Evolutionary conservation across 148 eudicot genomes (phyloP), one percentile per base, ranked within the genome.

Genomic region (Cornus suecica): DNA sequence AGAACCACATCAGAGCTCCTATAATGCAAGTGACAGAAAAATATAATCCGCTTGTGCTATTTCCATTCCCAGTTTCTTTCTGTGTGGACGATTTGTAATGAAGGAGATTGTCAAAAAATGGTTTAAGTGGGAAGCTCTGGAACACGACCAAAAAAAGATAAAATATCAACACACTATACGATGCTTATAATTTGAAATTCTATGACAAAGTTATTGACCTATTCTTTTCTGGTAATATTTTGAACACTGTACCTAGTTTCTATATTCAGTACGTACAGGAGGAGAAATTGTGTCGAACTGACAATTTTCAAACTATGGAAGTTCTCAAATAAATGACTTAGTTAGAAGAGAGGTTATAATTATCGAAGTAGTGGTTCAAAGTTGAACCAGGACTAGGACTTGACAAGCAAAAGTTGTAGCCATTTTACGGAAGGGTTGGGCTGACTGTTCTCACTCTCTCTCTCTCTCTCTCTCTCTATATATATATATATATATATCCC

Each of bases 21-120:
- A 48, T 52, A 10, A 14, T 23, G 8, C 45, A 30, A 65, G 77
- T 22, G 27, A 69, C 25, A 34, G 26, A 64, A 58, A 7, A 15
- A 14, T 10, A 62, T 20, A 77, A 69, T 45, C n/a, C 25, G 8
- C 72, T 69, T 70, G 70, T 41, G 27, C 32, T 73, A 32, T 69
- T 56, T 29, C 42, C 26, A 22, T 71, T 56, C 54, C 25, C 65
- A 20, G 8, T 18, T 71, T 42, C 60, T 54, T 22, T 20, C 60
- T 48, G 16, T 15, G 18, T 15, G 22, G 31, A 64, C 20, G 37
- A 20, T 64, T 26, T 61, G 37, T 64, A 58, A 26, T 10, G 27
- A 29, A 66, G 29, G n/a, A 29, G 51, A 41, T 65, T 22, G 22
- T 28, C 63, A 10, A 24, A 64, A 34, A 48, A 3, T 27, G 48